A percentile compares a stretch with the other conserved stretches of the same genome.
phyloP scores from a whole-genome alignment of 805 yeast species.

The Pichia heedii region DNA sequence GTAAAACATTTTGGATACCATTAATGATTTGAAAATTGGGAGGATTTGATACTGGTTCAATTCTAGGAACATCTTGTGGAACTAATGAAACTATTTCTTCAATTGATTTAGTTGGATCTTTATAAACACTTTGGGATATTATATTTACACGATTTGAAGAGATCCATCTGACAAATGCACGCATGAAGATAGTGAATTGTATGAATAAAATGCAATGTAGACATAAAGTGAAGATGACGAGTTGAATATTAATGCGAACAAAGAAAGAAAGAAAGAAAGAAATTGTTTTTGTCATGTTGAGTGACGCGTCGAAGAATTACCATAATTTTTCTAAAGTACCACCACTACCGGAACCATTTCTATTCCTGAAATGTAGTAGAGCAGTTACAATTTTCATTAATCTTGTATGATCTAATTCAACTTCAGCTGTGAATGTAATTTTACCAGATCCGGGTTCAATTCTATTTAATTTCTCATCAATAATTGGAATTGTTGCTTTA shows the following conservation, averaged over 20 bases:
- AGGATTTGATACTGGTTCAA: conserved; percentile 1
- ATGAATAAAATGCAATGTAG: too few relatives aligned
- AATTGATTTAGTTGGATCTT: background rate
- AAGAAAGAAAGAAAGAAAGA: too few relatives aligned
- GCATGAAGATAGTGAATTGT: too few relatives aligned
- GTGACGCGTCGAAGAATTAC: too few relatives aligned
- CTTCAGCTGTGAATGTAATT: conserved; percentile 26
- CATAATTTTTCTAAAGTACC: conserved; percentile 24
- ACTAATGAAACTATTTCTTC: background rate
- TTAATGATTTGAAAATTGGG: conserved; percentile 2
- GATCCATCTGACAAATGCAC: too few relatives aligned
- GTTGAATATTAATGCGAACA: too few relatives aligned
- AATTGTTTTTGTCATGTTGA: too few relatives aligned
- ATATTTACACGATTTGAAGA: too few relatives aligned
- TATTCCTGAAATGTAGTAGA: conserved; percentile 19
- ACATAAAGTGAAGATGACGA: too few relatives aligned
- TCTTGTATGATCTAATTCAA: conserved; percentile 30
- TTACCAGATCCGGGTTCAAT: conserved; percentile 23
- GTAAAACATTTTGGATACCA: conserved; percentile 5
- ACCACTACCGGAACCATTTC: conserved; percentile 15
- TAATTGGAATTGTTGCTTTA: conserved; percentile 23
- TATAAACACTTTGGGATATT: too few relatives aligned
- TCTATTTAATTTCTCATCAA: conserved; percentile 12
- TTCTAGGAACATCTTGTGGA: background rate
- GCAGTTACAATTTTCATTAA: conserved; percentile 23